Evolutionary conservation across 495 filamentous ascomycete genomes (phyloP), one percentile per base, ranked within the genome.

Genomic region (Ascodesmis nigricans): DNA sequence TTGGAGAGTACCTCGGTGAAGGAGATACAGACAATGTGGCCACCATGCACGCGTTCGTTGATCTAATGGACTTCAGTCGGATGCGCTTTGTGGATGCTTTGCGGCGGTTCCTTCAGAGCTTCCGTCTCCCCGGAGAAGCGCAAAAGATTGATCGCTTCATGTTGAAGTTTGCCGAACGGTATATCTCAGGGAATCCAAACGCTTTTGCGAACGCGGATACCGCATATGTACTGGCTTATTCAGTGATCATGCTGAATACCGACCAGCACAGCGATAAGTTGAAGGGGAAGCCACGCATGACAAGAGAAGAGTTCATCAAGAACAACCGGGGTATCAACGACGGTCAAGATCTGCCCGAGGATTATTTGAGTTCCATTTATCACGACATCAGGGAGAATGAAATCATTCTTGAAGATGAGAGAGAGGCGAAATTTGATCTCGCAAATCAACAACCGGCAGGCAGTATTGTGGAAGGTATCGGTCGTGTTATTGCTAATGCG

Each of bases 111-210:
- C 60, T 99, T 9, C 87, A 99, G 55, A 74, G 78, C 29, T 99
- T 99, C 61, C 75, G 87, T 20, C 58, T 99, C 7, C 87, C 87
- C 1, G 87, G 87, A 28, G 87, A 99, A 54, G 83, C 83, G 1
- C 87, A 99, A 53, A 99, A 99, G 60, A 99, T 99, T 43, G 87
- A 99, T 69, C 76, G 87, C 22, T 91, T 93, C 56, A 95, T 99
- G 87, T 63, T 95, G 32, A 99, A 99, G 54, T 99, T 95, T 57
- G 90, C 87, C 25, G 80, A 95, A 48, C 72, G 83, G 17, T 99
- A 99, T 50, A 73, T 83, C 22, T 75, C 71, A 23, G 82, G 82
- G 19, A 99, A 99, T 43, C 87, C 87, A 1, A 90, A 92, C 49
- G 83, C 87, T 3, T 99, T 92, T 51, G 87, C 87, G 11, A 99